phyloP scores from a whole-genome alignment of 106 monocot genomes.

The Acanthochlamys bracteata region DNA sequence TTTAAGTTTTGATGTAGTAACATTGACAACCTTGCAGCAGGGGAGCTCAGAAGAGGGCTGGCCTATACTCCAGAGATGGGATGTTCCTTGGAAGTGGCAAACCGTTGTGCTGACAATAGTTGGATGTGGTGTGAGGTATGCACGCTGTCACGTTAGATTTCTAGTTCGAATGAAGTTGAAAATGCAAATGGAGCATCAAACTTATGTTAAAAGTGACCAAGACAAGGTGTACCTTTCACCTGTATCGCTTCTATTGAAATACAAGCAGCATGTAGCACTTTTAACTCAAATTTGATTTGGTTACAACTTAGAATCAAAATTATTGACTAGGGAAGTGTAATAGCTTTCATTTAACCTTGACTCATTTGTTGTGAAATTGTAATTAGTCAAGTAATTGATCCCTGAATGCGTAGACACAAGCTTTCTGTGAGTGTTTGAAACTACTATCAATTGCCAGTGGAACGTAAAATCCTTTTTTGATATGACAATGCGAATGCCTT shows the following conservation, averaged over 20 bases:
- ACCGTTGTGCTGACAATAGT: constrained; percentile 67
- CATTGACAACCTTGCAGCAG: constrained; percentile 15
- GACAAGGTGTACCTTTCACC: neutral
- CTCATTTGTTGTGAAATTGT: too few species aligned
- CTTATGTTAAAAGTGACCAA: neutral
- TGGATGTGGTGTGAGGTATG: constrained; percentile 67
- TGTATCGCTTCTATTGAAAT: neutral
- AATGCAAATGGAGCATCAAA: neutral
- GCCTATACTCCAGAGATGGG: constrained; percentile 74
- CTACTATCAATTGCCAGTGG: too few species aligned
- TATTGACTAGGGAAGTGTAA: too few species aligned
- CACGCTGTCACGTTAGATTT: neutral
- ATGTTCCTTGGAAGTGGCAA: constrained; percentile 89
- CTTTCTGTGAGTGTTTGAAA: too few species aligned
- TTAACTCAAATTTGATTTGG: too few species aligned
- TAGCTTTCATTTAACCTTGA: too few species aligned
- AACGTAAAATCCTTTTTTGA: too few species aligned
- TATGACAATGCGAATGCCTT: too few species aligned
- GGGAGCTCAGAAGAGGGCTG: constrained; percentile 21
- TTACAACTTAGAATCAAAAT: neutral
- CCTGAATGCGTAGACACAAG: too few species aligned
- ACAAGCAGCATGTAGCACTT: too few species aligned
- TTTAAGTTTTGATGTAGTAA: neutral
- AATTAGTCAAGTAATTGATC: too few species aligned
- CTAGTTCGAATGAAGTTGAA: neutral